Evolutionary conservation across 129 eudicot species (phyloP), one percentile per base, ranked within the genome.

Genomic region (Centella asiatica): DNA sequence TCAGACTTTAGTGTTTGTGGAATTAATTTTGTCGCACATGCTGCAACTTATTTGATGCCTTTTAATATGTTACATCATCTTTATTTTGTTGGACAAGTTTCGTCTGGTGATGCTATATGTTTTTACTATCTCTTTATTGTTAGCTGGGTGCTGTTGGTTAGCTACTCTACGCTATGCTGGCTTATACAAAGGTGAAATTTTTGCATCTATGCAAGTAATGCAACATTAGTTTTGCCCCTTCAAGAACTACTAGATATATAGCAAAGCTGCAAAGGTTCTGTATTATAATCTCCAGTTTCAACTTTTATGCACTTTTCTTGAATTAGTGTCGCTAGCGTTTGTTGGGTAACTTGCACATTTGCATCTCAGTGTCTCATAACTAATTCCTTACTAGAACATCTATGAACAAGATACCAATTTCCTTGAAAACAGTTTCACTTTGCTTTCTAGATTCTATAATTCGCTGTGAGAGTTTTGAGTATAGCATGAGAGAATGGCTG

Each of bases 11-110:
- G 45, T 26, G 52, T 72, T 71, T 71, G 65, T 71, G 77, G 62
- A 72, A 70, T 72, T 80, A 77, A 69, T 74, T 77, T 68, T 79
- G 69, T 77, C 72, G 62, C 73, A 78, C 78, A 73, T 75, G 73
- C 57, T 60, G 78, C 69, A 57, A 39, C 67, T 44, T 25, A 24
- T 57, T 51, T 45, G 53, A 44, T 62, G 25, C 49, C n/a, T n/a
- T n/a, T 72, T 72, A 29, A 10, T 71, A 57, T 69, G 62, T 60
- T 76, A 76, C 61, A 18, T 48, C 61, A 18, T 48, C 2, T 53
- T 69, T 61, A 71, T 64, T 76, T 70, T 71, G 72, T 66, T 73
- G 65, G 67, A 53, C 66, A 47, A 57, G 74, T 60, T 63, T 74
- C 57, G 60, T 64, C 29, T 54, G 55, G 42, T 67, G 62, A 48